Conservation (phyloP, 257 asterid genomes). For the Ligustrum vulgare region DNA sequence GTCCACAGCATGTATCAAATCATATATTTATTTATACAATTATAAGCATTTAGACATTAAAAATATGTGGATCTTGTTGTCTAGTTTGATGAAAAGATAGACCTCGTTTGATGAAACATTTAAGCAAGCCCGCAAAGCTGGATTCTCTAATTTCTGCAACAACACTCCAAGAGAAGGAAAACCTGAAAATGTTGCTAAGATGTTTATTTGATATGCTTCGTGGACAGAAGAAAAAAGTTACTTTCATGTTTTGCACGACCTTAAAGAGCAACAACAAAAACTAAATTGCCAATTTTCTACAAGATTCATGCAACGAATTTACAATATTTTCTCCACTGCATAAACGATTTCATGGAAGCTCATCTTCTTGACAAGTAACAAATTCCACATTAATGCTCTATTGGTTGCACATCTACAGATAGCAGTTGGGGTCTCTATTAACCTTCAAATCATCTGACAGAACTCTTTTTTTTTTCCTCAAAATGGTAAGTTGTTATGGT, state of each 20-base stretch:
- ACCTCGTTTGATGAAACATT: conserved; percentile 89
- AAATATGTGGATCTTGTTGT: conserved; percentile 16
- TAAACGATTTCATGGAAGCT: conserved; percentile 13
- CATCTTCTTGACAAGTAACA: neutral
- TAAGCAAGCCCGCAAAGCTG: conserved; percentile 89
- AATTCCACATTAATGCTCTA: neutral
- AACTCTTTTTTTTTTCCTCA: neutral
- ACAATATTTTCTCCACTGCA: conserved; percentile 7
- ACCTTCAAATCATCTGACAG: neutral
- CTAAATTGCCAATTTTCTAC: neutral
- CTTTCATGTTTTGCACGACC: conserved; percentile 17
- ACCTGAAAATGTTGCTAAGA: conserved; percentile 51
- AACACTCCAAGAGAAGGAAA: conserved; percentile 92
- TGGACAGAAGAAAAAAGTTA: conserved; percentile 14
- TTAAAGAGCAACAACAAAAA: conserved; percentile 1
- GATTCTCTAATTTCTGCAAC: conserved; percentile 95
- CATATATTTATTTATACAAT: neutral
- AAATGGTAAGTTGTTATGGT: neutral
- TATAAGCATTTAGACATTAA: conserved; percentile 13
- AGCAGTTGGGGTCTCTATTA: neutral
- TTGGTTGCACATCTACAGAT: neutral
- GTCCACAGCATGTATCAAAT: neutral
- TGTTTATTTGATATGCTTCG: conserved; percentile 1
- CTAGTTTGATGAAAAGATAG: conserved; percentile 24
- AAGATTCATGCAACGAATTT: neutral